Evolutionary conservation across 345 rosid genomes (phyloP).

Genomic region (Moricandia moricandioides): DNA sequence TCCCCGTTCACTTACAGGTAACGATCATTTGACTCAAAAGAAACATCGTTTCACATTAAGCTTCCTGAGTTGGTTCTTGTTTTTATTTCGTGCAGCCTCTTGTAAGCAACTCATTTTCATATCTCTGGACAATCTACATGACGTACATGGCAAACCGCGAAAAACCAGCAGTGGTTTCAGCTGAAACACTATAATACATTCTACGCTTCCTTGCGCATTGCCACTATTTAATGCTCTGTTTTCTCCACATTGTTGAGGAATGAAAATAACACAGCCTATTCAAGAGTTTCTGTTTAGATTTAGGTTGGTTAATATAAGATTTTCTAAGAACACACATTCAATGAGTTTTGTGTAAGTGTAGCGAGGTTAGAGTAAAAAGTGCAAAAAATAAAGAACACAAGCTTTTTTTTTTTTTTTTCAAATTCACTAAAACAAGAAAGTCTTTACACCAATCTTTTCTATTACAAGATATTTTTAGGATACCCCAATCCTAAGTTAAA

Average conservation of each 20-base stretch:
- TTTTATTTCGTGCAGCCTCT: neutral
- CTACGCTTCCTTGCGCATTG: neutral
- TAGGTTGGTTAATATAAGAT: neutral
- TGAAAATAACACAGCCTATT: no score
- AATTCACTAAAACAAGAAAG: no score
- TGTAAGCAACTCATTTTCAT: neutral
- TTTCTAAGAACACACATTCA: neutral
- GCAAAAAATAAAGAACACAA: no score
- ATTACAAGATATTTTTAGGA: no score
- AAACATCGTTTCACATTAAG: neutral
- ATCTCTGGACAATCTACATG: neutral
- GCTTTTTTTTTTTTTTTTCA: no score
- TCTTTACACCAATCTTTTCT: no score
- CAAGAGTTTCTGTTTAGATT: no score
- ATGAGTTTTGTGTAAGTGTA: neutral
- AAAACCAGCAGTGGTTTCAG: neutral
- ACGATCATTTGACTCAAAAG: neutral
- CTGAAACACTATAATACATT: neutral
- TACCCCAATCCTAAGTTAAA: no score
- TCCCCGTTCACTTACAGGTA: neutral
- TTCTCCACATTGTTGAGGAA: no score
- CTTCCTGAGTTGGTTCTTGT: neutral
- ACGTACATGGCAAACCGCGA: neutral
- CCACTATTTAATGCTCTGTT: neutral
- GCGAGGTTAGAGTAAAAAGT: no score